Evolutionary conservation across 2,329 filamentous ascomycete species (phyloP), one percentile per base, ranked within the genome.

Genomic region (Cladosporium sp.): DNA sequence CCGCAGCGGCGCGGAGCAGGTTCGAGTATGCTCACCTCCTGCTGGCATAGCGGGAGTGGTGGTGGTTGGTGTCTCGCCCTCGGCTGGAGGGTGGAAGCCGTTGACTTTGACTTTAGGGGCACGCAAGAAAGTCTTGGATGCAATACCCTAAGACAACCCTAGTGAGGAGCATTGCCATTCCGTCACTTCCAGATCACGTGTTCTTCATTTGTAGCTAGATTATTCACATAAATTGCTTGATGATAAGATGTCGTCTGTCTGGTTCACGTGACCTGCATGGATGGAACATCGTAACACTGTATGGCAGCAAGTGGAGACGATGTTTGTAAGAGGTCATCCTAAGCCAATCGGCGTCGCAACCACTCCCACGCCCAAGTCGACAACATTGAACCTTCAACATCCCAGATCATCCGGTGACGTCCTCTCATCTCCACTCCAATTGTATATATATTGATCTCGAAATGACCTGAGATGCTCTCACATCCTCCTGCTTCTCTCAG

Each of bases 391-490:
- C 60, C 21, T 62, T 29, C 60, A 40, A 28, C 16, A 29, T 40
- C 33, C 29, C 21, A 16, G n/a, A 33, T 21, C 28, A 55, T 55
- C 28, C 52, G 28, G 52, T 55, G 52, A 55, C 52, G 52, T 55
- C 49, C 49, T 29, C 12, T 12, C 49, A 52, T 52, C 52, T 55
- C 52, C 28, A 55, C 52, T 29, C 16, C 29, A 12, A 21, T 12
- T 52, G 44, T 46, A 56, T 52, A 55, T 46, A 56, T 56, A 63
- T 33, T 56, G 12, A 46, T 49, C 16, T 23, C 44, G 50, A 26
- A 33, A 63, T 63, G 61, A 16, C 50, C 61, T 63, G 50, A 56
- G 18, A 63, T 63, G 61, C 50, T 56, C 11, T 26, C 44, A 21
- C 50, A 49, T 7, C 35, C 37, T 56, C 37, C 50, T 14, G 35